A percentile compares a stretch with the other conserved stretches of the same genome.
Evolutionary conservation across 805 yeast genomes (phyloP).

Genomic region (Candida silvicultrix): DNA sequence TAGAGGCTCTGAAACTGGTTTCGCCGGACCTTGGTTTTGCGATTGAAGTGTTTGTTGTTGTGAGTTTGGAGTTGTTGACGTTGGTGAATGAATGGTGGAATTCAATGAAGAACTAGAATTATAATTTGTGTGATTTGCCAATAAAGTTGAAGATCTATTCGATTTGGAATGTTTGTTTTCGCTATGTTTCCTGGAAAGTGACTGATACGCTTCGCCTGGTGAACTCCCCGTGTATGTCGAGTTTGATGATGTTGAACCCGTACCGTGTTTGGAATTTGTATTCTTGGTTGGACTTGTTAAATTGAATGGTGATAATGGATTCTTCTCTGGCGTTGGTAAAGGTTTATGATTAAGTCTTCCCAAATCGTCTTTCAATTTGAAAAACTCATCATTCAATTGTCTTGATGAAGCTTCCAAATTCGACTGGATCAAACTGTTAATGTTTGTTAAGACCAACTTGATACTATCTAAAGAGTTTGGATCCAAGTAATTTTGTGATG

Average conservation of each 20-base stretch:
- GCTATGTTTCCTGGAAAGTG: conserved; percentile 2
- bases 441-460: conserved; percentile 6
- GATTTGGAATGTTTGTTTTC: conserved; percentile 4
- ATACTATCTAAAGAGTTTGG: conserved; percentile 8
- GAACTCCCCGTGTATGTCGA: conserved; percentile 4
- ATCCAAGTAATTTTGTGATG: conserved; percentile 4
- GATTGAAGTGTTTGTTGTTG: neutral
- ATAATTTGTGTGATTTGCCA: neutral
- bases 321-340: conserved; percentile 19
- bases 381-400: conserved; percentile 11
- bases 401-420: conserved; percentile 6
- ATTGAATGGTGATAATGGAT: conserved; percentile 22
- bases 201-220: neutral
- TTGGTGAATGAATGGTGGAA: conserved; percentile 4
- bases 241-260: conserved; percentile 3
- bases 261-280: neutral
- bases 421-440: conserved; percentile 10
- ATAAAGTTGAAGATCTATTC: conserved; percentile 10
- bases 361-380: conserved; percentile 12
- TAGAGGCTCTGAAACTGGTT: conserved; percentile 52
- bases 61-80: conserved; percentile 2
- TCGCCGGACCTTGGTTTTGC: conserved; percentile 5
- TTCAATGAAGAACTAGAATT: conserved; percentile 1
- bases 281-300: conserved; percentile 24
- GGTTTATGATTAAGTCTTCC: conserved; percentile 8